Percentiles rank a stretch among this genome's conserved stretches.
phyloP scores from a whole-genome alignment of 208 protist genomes.

The Acanthamoeba healyi region DNA sequence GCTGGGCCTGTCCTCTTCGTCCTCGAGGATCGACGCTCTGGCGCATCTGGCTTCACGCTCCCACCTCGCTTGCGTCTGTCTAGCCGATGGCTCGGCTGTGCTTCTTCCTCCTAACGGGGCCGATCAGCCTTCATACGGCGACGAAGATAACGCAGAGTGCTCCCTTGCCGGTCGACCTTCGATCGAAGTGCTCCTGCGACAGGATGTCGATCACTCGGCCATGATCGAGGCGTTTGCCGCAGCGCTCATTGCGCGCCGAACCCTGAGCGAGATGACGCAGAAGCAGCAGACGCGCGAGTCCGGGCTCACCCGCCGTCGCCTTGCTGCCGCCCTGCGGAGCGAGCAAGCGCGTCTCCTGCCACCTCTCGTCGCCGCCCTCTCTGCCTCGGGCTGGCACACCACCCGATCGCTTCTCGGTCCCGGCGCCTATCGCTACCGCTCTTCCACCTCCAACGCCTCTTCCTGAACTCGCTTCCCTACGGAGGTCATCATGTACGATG shows the following conservation, averaged over 20 bases:
- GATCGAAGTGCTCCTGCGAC: slow-evolving; percentile 11
- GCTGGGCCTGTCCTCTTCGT: neutral
- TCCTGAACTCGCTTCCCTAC: neutral
- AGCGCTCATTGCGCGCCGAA: neutral
- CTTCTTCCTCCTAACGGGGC: neutral
- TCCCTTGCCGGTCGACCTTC: neutral
- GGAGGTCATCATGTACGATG: neutral
- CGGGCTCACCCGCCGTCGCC: neutral
- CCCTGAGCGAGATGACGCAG: neutral
- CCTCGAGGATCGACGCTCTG: neutral
- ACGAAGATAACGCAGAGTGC: neutral
- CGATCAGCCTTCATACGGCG: too few species aligned
- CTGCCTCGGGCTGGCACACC: neutral
- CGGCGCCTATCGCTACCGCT: slow-evolving; percentile 8
- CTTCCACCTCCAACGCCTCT: neutral
- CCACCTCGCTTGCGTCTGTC: neutral
- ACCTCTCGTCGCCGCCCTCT: neutral
- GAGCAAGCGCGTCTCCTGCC: neutral
- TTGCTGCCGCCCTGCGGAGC: neutral
- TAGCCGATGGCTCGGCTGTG: neutral
- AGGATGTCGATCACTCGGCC: neutral
- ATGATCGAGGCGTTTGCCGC: slow-evolving; percentile 10
- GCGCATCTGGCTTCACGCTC: neutral
- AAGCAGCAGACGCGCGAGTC: neutral
- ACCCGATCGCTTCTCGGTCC: slow-evolving; percentile 1